A percentile compares a stretch with the other conserved stretches of the same genome.
Conservation (phyloP, 352 stramenopile species). For the Globisporangium paddicum region DNA sequence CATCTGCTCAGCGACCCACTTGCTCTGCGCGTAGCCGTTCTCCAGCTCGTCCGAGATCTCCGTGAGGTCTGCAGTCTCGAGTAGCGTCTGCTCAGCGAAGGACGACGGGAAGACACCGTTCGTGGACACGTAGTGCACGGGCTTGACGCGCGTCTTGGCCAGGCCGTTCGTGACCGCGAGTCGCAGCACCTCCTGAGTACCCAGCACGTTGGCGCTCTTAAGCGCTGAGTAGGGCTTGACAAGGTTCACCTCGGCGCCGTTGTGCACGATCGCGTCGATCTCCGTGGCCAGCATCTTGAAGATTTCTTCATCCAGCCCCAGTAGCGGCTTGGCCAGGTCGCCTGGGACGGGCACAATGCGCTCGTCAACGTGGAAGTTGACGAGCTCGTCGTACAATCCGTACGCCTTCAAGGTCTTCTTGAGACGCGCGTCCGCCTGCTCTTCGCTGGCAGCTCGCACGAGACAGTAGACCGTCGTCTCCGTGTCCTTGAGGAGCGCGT, state of each 20-base stretch:
- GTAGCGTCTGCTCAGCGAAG: constrained; percentile 22
- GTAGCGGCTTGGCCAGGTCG: constrained; percentile 75
- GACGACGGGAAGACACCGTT: constrained; percentile 87
- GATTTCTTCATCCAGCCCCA: constrained; percentile 72
- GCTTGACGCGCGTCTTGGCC: constrained; percentile 74
- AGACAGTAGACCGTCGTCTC: constrained; percentile 81
- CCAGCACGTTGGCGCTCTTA: constrained; percentile 87
- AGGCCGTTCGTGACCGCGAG: constrained; percentile 80
- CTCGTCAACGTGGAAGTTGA: constrained; percentile 64
- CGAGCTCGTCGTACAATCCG: constrained; percentile 39
- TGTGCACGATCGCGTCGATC: constrained; percentile 90
- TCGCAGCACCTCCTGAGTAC: constrained; percentile 86
- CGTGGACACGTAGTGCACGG: constrained; percentile 88
- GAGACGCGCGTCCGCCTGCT: constrained; percentile 47
- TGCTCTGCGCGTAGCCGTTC: constrained; percentile 88
- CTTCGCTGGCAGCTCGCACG: constrained; percentile 53
- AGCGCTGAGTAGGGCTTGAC: constrained; percentile 87
- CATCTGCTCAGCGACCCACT: constrained; percentile 90
- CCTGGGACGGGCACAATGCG: constrained; percentile 60
- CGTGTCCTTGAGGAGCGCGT: constrained; percentile 69
- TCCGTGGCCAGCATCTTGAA: constrained; percentile 88
- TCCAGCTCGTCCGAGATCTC: constrained; percentile 58
- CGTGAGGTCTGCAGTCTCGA: constrained; percentile 50
- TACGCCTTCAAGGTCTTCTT: constrained; percentile 54
- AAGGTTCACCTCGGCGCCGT: constrained; percentile 91